These are phyloP conservation scores for Berberis thunbergii DNA, from an alignment of 164 flowering plant genomes.

Conservation along the genomic window DNA sequence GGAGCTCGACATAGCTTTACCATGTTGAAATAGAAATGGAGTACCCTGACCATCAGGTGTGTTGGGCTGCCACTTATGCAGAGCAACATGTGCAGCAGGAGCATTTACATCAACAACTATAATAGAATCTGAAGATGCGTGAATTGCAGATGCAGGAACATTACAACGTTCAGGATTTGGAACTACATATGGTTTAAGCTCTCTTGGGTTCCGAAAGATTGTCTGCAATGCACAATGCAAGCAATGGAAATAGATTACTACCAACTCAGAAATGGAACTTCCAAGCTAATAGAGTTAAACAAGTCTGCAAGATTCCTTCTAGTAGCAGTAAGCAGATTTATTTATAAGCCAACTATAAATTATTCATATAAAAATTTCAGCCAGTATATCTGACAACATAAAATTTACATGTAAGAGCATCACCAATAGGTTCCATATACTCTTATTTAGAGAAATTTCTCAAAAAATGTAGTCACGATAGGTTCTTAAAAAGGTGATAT, in stretches of 20 bases:
- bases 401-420: too few species aligned
- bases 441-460: too few species aligned
- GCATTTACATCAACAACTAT: constrained; percentile 74
- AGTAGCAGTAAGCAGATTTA: too few species aligned
- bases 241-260: neutral
- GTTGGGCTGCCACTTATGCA: constrained; percentile 97
- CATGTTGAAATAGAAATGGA: constrained; percentile 93
- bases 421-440: too few species aligned
- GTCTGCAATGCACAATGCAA: constrained; percentile 40
- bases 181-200: constrained; percentile 62
- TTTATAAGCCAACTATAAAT: too few species aligned
- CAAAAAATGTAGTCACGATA: too few species aligned
- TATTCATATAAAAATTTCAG: too few species aligned
- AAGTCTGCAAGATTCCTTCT: too few species aligned
- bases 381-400: too few species aligned
- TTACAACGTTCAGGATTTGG: constrained; percentile 89
- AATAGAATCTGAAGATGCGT: constrained; percentile 74
- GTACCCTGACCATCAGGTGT: constrained; percentile 95
- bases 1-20: constrained; percentile 49
- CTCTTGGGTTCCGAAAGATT: constrained; percentile 86
- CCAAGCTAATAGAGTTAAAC: too few species aligned
- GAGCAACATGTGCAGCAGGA: constrained; percentile 90
- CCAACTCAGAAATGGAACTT: too few species aligned
- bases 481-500: too few species aligned
- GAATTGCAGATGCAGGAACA: constrained; percentile 85